Conservation (phyloP, 495 filamentous ascomycete species). For the Podospora pseudoanserina region DNA sequence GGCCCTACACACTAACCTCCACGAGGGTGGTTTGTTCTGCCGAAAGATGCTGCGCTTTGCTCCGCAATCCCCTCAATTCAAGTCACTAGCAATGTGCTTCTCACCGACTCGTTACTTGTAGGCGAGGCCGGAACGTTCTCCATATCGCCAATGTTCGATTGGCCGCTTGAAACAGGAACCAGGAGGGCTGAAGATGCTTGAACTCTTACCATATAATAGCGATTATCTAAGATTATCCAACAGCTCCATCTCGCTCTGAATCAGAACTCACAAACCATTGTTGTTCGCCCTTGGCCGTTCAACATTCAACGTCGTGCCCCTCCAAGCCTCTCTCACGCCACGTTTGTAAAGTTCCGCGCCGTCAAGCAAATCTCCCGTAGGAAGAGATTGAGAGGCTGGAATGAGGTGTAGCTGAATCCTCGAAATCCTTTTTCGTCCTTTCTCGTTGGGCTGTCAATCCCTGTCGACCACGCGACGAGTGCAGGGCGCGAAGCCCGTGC, state of each 20-base stretch:
- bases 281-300: not conserved
- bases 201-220: no score
- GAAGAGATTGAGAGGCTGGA: not conserved
- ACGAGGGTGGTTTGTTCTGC: not conserved
- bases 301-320: not conserved
- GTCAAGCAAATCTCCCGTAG: not conserved
- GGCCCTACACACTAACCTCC: not conserved
- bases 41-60: not conserved
- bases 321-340: not conserved
- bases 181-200: not conserved
- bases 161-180: not conserved
- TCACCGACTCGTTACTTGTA: no score
- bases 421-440: constrained; percentile 2
- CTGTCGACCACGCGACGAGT: constrained; percentile 31
- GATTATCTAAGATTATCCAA: no score
- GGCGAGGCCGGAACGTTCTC: not conserved
- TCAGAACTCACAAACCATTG: not conserved
- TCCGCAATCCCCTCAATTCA: no score
- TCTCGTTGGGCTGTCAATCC: constrained; percentile 18
- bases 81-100: no score
- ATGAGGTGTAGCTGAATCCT: not conserved
- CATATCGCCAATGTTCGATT: not conserved
- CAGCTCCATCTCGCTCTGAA: not conserved
- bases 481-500: constrained; percentile 13
- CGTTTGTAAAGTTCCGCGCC: not conserved